A percentile compares a stretch with the other conserved stretches of the same genome.
phyloP scores from a whole-genome alignment of 805 yeast species.

The Monosporozyma unispora region DNA sequence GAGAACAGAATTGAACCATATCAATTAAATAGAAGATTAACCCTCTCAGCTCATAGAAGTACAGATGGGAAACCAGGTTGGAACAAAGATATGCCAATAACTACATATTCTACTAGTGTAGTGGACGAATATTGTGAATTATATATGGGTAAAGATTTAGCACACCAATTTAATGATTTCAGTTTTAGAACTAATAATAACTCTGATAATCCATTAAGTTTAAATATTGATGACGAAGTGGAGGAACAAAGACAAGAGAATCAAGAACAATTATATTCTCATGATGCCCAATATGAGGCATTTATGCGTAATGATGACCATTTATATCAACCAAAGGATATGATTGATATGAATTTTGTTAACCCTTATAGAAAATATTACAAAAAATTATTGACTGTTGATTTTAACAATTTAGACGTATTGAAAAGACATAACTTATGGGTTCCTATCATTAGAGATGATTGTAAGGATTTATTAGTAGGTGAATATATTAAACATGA shows the following conservation, averaged over 20 bases:
- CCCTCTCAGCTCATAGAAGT: neutral
- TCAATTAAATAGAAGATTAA: conserved; percentile 1
- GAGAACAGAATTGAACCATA: conserved; percentile 13
- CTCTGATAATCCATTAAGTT: neutral
- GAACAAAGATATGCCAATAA: neutral
- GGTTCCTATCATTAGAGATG: conserved; percentile 19
- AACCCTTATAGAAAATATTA: conserved; percentile 19
- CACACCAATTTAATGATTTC: neutral
- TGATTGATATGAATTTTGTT: conserved; percentile 5
- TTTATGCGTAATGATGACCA: neutral
- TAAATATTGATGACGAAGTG: neutral
- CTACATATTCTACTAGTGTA: neutral
- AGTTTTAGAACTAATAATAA: neutral
- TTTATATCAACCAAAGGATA: neutral
- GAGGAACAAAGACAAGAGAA: neutral
- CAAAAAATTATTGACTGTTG: conserved; percentile 17
- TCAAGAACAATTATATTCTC: neutral
- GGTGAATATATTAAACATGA: neutral
- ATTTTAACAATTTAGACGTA: conserved; percentile 11
- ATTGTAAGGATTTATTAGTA: conserved; percentile 7
- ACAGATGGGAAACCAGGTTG: neutral
- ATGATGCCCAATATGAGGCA: neutral
- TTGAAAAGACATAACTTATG: conserved; percentile 23
- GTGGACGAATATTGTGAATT: neutral
- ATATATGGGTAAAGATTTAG: neutral